Base-by-base conservation (phyloP, 192 early-diverging fungal genomes). In the Obelidium mucronatum region DNA sequence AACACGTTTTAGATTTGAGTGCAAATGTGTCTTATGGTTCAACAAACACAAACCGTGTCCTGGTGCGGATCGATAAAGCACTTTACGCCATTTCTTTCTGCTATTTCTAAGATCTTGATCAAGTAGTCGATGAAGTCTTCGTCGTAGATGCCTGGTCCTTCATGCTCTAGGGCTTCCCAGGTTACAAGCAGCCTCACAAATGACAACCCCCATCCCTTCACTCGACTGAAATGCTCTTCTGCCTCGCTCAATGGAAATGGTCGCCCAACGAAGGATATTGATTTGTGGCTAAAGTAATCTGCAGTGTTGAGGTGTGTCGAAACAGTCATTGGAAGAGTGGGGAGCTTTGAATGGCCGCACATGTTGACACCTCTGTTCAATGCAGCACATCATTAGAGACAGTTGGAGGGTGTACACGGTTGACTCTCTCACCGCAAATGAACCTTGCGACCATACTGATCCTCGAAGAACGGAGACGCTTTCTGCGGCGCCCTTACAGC, bases 61-160 rank as follows among this genome's bases (percentile, higher is more conserved):
- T 95, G 94, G 80, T 95, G 94, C 5, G 94, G 94, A 82, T 95
- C 85, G 61, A 95, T 93, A 40, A 95, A 92, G 75, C 92, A 93
- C 75, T 91, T 89, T 67, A 95, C 87, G 3, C 92, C 94, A 84
- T 92, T 92, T 35, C 87, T 79, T 52, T 86, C 81, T 79, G 92
- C 91, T 24, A 88, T 81, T 34, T 80, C 81, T 22, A 95, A 84
- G 2, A 95, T 68, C 60, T 82, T 70, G 5, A 90, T 78, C 60
- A 95, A 66, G 59, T 94, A 93, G 37, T 91, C 90, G 67, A 95
- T 95, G 67, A 85, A 95, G 53, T 90, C 89, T 59, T 94, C 92
- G 74, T 93, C 93, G 74, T 94, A 95, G 2, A 87, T 79, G 1
- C 94, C 93, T 15, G 93, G 93, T 13, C 94, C 93, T 24, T 66